Evolutionary conservation across 1,284 basidiomycete species (phyloP).

Genomic region (Phellinidium pouzarii): DNA sequence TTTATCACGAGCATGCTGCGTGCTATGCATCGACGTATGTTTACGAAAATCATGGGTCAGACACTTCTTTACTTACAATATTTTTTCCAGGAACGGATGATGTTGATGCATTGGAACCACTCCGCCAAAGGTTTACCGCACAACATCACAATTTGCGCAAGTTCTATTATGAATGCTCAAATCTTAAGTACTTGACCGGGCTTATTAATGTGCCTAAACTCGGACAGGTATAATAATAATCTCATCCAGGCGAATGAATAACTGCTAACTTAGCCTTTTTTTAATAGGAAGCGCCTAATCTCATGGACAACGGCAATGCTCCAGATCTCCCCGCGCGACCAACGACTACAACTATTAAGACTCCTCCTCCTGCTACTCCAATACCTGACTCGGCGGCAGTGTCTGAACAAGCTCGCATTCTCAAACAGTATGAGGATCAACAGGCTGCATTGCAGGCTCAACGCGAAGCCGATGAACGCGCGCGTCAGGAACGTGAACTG

Average conservation of each 20-base stretch:
- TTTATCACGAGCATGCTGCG: slow-evolving; percentile 97
- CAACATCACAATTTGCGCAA: slow-evolving; percentile 90
- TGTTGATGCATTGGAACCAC: slow-evolving; percentile 77
- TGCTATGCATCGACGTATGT: slow-evolving; percentile 86
- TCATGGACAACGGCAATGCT: slow-evolving; percentile 75
- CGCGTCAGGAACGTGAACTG: slow-evolving; percentile 70
- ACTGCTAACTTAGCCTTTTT: neutral
- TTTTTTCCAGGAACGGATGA: slow-evolving; percentile 70
- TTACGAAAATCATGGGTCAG: neutral
- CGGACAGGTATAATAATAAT: slow-evolving; percentile 65
- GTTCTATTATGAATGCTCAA: slow-evolving; percentile 97
- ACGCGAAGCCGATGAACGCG: slow-evolving; percentile 79
- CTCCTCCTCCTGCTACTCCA: slow-evolving; percentile 61
- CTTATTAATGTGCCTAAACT: slow-evolving; percentile 96
- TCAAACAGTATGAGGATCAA: slow-evolving; percentile 96
- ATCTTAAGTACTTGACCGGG: slow-evolving; percentile 92
- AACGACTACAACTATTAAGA: slow-evolving; percentile 46
- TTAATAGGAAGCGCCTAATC: slow-evolving; percentile 83
- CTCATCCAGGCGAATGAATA: neutral
- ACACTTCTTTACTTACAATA: neutral
- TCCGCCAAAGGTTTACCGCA: slow-evolving; percentile 77
- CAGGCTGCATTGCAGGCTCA: slow-evolving; percentile 77
- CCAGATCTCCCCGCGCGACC: slow-evolving; percentile 89
- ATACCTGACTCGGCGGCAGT: slow-evolving; percentile 73
- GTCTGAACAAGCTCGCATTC: slow-evolving; percentile 89